phyloP scores from a whole-genome alignment of 495 filamentous ascomycete species.

The Tuber microsphaerosporum region DNA sequence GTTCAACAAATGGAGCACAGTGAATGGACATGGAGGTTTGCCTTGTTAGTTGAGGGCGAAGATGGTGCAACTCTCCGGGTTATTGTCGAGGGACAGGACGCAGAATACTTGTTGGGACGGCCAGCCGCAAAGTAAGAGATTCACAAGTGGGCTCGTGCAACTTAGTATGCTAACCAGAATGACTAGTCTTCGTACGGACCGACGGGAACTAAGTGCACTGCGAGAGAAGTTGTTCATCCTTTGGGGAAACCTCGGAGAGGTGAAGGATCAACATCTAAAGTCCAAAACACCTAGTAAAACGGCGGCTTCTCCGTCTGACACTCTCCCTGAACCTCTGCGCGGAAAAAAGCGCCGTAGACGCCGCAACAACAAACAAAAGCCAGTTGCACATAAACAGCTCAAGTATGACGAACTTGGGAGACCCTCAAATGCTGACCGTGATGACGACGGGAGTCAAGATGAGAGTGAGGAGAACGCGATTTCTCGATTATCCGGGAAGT shows the following conservation, averaged over 20 bases:
- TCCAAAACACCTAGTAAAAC: constrained; percentile 3
- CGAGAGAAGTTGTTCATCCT: constrained; percentile 67
- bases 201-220: constrained; percentile 47
- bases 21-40: constrained; percentile 74
- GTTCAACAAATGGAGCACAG: constrained; percentile 32
- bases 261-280: constrained; percentile 44
- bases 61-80: constrained; percentile 53
- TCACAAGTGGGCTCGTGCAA: background rate
- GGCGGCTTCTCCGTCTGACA: background rate
- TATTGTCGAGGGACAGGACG: constrained; percentile 59
- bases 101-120: constrained; percentile 57
- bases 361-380: constrained; percentile 30
- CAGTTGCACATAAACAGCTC: constrained; percentile 21
- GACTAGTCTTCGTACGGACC: constrained; percentile 52
- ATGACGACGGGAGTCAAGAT: constrained; percentile 29
- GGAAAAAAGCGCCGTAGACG: constrained; percentile 22
- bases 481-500: constrained; percentile 11
- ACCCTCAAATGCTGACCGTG: constrained; percentile 27
- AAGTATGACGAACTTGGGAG: constrained; percentile 21
- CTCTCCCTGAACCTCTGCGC: constrained; percentile 14
- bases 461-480: background rate
- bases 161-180: constrained; percentile 16
- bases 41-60: constrained; percentile 57
- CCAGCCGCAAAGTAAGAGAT: constrained; percentile 60
- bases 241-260: constrained; percentile 81